Evolutionary conservation across 2,329 filamentous ascomycete species (phyloP).

Genomic region (Pseudonectria foliicola): DNA sequence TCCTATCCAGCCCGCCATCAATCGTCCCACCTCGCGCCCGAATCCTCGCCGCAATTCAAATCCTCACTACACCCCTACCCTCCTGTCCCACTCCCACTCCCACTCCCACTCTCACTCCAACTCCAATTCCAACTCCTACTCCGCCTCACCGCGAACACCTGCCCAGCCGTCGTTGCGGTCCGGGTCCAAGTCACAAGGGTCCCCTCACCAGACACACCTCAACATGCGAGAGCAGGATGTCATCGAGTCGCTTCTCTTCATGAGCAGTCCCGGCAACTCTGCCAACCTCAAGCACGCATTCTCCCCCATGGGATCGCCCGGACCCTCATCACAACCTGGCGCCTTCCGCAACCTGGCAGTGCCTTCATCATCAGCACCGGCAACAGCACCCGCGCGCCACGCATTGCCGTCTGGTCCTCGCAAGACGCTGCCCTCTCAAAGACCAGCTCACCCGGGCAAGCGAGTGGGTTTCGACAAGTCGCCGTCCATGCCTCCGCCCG

Average conservation of each 20-base stretch:
- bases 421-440: constrained; percentile 44
- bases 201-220: constrained; percentile 39
- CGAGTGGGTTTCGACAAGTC: constrained; percentile 43
- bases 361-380: too few relatives aligned
- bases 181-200: constrained; percentile 31
- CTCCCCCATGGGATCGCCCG: constrained; percentile 34
- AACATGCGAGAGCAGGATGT: constrained; percentile 73
- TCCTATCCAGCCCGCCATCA: constrained; percentile 44
- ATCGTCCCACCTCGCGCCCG: constrained; percentile 22
- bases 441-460: constrained; percentile 35
- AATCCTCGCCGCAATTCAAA: constrained; percentile 46
- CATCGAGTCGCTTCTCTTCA: constrained; percentile 71
- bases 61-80: constrained; percentile 40
- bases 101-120: constrained; percentile 43
- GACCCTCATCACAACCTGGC: constrained; percentile 10
- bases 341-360: not conserved
- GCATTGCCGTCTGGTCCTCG: constrained; percentile 42
- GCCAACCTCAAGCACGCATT: constrained; percentile 52
- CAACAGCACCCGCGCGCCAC: constrained; percentile 20
- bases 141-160: constrained; percentile 39
- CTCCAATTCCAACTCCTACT: constrained; percentile 40
- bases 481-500: constrained; percentile 27
- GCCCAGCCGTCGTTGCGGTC: constrained; percentile 28
- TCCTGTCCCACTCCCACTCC: constrained; percentile 42
- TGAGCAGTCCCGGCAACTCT: constrained; percentile 73